phyloP scores from a whole-genome alignment of 2,329 filamentous ascomycete species.

The Aspergillus bombycis region DNA sequence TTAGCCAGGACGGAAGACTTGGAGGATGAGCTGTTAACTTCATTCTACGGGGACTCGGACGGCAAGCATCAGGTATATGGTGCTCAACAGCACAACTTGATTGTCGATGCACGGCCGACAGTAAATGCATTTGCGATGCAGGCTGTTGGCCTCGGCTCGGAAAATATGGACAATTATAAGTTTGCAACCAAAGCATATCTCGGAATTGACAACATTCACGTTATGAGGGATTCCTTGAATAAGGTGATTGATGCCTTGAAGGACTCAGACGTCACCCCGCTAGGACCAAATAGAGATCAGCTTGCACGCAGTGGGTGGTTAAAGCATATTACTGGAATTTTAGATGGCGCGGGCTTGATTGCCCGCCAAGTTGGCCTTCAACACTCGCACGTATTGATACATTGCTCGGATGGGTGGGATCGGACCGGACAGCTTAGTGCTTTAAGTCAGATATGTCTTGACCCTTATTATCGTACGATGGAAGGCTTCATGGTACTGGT shows the following conservation, averaged over 20 bases:
- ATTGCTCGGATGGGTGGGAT: constrained; percentile 99
- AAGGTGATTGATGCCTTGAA: constrained; percentile 89
- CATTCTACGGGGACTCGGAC: constrained; percentile 60
- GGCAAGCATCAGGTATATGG: constrained; percentile 75
- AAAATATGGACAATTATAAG: constrained; percentile 97
- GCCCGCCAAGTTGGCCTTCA: constrained; percentile 85
- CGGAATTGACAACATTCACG: constrained; percentile 97
- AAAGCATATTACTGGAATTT: constrained; percentile 80
- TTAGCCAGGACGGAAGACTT: constrained; percentile 65
- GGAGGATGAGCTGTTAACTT: constrained; percentile 68
- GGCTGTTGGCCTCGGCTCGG: constrained; percentile 86
- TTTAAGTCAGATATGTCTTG: constrained; percentile 87
- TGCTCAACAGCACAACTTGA: constrained; percentile 89
- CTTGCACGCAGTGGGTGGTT: constrained; percentile 87
- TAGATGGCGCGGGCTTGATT: constrained; percentile 84
- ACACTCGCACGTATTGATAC: constrained; percentile 92
- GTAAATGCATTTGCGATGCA: constrained; percentile 96
- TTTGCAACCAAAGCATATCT: constrained; percentile 90
- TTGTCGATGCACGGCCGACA: constrained; percentile 91
- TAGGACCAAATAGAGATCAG: constrained; percentile 79
- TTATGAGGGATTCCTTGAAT: constrained; percentile 89
- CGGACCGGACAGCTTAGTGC: constrained; percentile 93
- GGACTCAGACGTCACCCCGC: constrained; percentile 82
- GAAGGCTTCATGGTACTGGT: constrained; percentile 93
- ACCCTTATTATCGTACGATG: constrained; percentile 92